These are phyloP conservation scores for Tremella fuciformis DNA, from an alignment of 768 basidiomycete genomes.

Conservation along the genomic window DNA sequence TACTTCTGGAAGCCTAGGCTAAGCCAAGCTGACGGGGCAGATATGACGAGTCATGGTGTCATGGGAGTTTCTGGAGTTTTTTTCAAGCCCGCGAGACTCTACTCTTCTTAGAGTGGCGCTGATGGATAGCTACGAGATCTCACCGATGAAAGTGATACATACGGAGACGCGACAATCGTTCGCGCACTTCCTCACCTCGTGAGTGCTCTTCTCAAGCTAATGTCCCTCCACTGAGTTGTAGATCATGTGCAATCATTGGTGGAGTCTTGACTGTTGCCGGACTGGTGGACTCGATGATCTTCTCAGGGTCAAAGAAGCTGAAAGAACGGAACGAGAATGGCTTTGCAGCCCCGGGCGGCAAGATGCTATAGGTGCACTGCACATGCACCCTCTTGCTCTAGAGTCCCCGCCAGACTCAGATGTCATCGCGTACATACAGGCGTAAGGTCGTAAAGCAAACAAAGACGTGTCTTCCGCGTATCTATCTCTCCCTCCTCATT, in stretches of 20 bases:
- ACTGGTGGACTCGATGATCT: conserved; percentile 79
- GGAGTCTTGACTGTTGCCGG: conserved; percentile 94
- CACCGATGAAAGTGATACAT: conserved; percentile 90
- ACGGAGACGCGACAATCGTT: conserved; percentile 88
- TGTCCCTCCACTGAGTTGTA: conserved; percentile 47
- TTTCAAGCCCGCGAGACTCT: conserved; percentile 35
- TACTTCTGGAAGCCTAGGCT: neutral
- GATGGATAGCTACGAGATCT: conserved; percentile 81
- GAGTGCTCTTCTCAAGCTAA: conserved; percentile 8
- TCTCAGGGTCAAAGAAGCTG: conserved; percentile 71
- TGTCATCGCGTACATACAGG: too few species aligned
- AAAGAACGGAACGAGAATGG: conserved; percentile 51
- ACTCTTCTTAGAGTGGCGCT: neutral
- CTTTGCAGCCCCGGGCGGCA: conserved; percentile 45
- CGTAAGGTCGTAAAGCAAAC: too few species aligned
- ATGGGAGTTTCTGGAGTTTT: conserved; percentile 44
- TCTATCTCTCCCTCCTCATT: conserved; percentile 50
- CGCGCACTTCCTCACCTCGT: conserved; percentile 98
- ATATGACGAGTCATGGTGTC: conserved; percentile 48
- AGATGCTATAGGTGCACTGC: conserved; percentile 35
- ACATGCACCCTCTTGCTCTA: too few species aligned
- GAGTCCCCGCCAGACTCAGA: too few species aligned
- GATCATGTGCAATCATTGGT: conserved; percentile 95
- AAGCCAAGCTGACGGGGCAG: conserved; percentile 16
- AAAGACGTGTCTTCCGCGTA: too few species aligned